These are phyloP conservation scores for Tylopilus balloui DNA, from an alignment of 768 basidiomycete species.

Conservation along the genomic window DNA sequence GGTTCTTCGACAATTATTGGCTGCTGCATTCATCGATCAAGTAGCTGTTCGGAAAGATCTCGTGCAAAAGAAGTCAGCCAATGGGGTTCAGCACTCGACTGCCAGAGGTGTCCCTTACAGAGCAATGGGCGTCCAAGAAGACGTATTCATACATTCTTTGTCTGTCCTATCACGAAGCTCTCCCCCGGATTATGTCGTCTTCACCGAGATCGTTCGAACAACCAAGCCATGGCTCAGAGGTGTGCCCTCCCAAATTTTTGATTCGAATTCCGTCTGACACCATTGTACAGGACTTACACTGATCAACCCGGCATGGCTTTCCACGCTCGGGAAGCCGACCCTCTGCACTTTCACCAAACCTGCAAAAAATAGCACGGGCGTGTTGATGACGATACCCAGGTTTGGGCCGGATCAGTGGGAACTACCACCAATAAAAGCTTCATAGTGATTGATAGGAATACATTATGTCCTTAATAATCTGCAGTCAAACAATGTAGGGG, in stretches of 20 bases:
- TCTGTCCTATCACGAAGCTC: conserved; percentile 64
- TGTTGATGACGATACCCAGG: conserved; percentile 71
- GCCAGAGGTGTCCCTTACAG: conserved; percentile 79
- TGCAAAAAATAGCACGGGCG: conserved; percentile 59
- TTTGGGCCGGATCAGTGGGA: conserved; percentile 89
- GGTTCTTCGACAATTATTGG: conserved; percentile 79
- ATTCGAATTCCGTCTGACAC: conserved; percentile 1
- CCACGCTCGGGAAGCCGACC: conserved; percentile 68
- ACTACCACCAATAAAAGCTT: conserved; percentile 54
- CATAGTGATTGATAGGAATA: conserved; percentile 13
- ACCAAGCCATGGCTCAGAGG: conserved; percentile 78
- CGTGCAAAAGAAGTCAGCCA: conserved; percentile 50
- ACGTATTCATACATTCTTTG: conserved; percentile 90
- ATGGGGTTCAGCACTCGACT: conserved; percentile 67
- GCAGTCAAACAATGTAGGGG: conserved; percentile 4
- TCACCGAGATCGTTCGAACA: conserved; percentile 75
- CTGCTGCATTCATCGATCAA: conserved; percentile 92
- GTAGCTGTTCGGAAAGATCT: conserved; percentile 89
- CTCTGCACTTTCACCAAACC: conserved; percentile 91
- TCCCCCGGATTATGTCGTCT: conserved; percentile 87
- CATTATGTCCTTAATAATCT: conserved; percentile 6
- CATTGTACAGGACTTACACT: conserved; percentile 66
- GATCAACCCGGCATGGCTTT: conserved; percentile 85
- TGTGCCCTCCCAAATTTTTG: conserved; percentile 25
- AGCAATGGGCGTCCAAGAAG: conserved; percentile 74